These are phyloP conservation scores for Trematosphaeria pertusa DNA, from an alignment of 2,329 filamentous ascomycete species.

Conservation along the genomic window DNA sequence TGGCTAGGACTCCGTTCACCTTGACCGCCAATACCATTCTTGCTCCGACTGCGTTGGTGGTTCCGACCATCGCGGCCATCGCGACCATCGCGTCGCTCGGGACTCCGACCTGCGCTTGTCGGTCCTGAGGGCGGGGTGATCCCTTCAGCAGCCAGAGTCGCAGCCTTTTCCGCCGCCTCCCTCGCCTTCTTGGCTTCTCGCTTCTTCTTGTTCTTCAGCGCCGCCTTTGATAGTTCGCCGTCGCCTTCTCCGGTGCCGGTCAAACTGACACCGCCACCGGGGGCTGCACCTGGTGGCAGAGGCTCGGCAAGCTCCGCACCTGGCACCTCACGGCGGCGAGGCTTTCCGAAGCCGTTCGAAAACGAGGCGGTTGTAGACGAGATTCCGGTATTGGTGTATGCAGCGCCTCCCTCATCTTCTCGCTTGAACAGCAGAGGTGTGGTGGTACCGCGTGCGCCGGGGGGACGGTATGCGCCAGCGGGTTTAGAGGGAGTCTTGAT, in stretches of 20 bases:
- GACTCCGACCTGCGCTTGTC: slow-evolving; percentile 60
- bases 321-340: slow-evolving; percentile 78
- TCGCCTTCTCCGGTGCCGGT: slow-evolving; percentile 71
- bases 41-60: slow-evolving; percentile 61
- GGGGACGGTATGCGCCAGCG: slow-evolving; percentile 94
- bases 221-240: slow-evolving; percentile 80
- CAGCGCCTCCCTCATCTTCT: slow-evolving; percentile 93
- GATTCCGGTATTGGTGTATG: slow-evolving; percentile 81
- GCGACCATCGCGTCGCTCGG: slow-evolving; percentile 70
- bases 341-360: slow-evolving; percentile 81
- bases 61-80: slow-evolving; percentile 66
- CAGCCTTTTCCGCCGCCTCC: slow-evolving; percentile 68
- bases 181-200: slow-evolving; percentile 90
- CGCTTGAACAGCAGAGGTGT: slow-evolving; percentile 96
- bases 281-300: slow-evolving; percentile 71
- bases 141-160: slow-evolving; percentile 40
- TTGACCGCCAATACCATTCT: slow-evolving; percentile 33
- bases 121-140: slow-evolving; percentile 34
- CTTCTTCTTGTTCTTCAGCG: slow-evolving; percentile 98
- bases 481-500: slow-evolving; percentile 96
- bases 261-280: slow-evolving; percentile 70
- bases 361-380: slow-evolving; percentile 62
- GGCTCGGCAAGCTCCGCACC: slow-evolving; percentile 77
- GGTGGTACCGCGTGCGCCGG: slow-evolving; percentile 84
- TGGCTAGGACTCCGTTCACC: slow-evolving; percentile 40